Evolutionary conservation across 106 monocot genomes (phyloP).

Genomic region (Allium sativum): DNA sequence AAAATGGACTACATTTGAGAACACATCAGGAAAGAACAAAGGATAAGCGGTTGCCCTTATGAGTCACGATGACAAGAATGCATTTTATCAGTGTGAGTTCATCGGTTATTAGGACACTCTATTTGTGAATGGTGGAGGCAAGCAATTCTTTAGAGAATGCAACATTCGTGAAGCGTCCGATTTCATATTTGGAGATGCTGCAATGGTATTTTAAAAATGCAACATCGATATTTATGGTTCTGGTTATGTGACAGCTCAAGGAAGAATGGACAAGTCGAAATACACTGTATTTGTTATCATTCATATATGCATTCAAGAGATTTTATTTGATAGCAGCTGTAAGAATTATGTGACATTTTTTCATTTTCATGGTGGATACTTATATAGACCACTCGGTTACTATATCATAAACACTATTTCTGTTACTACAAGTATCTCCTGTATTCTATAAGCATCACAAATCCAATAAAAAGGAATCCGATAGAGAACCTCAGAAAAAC

Average conservation of each 20-base stretch:
- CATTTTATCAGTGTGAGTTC: conserved; percentile 33
- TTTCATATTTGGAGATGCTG: conserved; percentile 48
- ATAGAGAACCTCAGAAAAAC: not conserved
- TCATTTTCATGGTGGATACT: no score
- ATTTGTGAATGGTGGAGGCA: conserved; percentile 19
- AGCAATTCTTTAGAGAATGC: conserved; percentile 42
- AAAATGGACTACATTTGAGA: conserved; percentile 18
- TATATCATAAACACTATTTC: no score
- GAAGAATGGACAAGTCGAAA: conserved; percentile 7
- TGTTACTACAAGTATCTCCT: no score
- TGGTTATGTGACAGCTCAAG: conserved; percentile 43
- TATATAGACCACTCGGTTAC: no score
- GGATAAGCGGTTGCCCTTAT: conserved; percentile 36
- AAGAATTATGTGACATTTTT: no score
- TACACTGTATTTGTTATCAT: no score
- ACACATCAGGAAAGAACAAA: conserved; percentile 29
- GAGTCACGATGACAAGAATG: conserved; percentile 18
- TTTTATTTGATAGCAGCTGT: no score
- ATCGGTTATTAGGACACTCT: conserved; percentile 41
- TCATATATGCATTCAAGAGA: no score
- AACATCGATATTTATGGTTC: conserved; percentile 32
- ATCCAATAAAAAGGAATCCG: not conserved
- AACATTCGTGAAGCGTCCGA: conserved; percentile 36
- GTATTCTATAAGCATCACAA: not conserved
- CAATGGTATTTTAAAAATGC: conserved; percentile 27